Base-by-base conservation (phyloP, 345 rosid species). In the Theobroma cacao region DNA sequence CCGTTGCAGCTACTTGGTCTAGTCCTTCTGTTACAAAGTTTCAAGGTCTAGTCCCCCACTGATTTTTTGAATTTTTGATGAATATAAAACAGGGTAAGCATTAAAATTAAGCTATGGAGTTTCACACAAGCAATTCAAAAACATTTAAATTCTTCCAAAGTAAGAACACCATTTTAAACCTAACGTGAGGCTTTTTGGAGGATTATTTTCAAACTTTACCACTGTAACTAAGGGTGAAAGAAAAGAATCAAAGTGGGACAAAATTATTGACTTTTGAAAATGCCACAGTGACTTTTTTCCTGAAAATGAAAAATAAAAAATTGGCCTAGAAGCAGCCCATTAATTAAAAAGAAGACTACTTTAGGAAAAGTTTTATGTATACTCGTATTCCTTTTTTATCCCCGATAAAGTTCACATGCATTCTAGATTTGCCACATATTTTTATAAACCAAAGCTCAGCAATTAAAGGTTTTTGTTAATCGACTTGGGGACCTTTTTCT, bases 301-400 rank as follows among this genome's bases (percentile, higher is more conserved):
- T 64, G 9, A 11, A 10, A 78, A 41, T 56, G 12, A 52, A 48
- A 7, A 7, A 3, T 3, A 17, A 18, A 20, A 36, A 18, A 31
- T 5, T 14, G 1, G 24, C 20, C 4, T 34, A 31, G 47, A 17
- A 7, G 50, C 74, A 30, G 34, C 61, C 74, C 48, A 73, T 58
- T 38, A 13, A n/a, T 61, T 69, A 30, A 2, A 63, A 79, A 72
- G 77, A 47, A 26, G 66, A 73, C 66, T 72, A 62, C 47, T 72
- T 79, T 63, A 72, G 24, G 11, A 79, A 79, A 75, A 24, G 50
- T 28, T 72, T 26, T 28, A 7, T 63, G 18, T 12, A 61, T 61
- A 62, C 1, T 59, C 1, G 5, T 26, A 52, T 11, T 59, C 9
- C 14, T 59, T 9, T 59, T 5, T 5, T 7, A 22, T 20, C 22